Conservation (phyloP, 2,329 filamentous ascomycete genomes). For the Talaromyces atroroseus region DNA sequence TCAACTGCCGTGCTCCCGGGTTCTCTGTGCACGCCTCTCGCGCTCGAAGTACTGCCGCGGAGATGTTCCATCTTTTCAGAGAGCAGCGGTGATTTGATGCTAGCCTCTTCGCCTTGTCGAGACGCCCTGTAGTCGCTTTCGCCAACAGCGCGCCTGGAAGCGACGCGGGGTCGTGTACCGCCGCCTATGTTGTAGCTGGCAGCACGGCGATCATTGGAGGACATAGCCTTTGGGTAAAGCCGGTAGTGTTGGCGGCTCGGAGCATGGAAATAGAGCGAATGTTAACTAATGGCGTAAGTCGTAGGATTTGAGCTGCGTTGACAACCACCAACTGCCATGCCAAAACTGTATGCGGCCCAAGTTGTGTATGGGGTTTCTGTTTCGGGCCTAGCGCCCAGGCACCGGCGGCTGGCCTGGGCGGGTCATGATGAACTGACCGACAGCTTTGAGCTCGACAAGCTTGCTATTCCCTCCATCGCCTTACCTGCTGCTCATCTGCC, state of each 20-base stretch:
- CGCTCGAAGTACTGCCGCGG: constrained; percentile 27
- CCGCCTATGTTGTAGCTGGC: constrained; percentile 30
- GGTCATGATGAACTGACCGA: constrained; percentile 9
- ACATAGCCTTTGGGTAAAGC: constrained; percentile 25
- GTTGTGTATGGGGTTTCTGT: constrained; percentile 13
- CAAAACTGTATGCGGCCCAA: constrained; percentile 10
- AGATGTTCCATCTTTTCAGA: constrained; percentile 25
- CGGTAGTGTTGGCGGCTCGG: neutral
- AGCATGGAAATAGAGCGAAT: neutral
- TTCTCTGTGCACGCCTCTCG: constrained; percentile 31
- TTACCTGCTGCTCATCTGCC: neutral
- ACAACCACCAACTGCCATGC: neutral
- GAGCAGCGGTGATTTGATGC: constrained; percentile 25
- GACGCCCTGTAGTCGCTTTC: constrained; percentile 3
- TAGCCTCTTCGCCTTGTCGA: constrained; percentile 23
- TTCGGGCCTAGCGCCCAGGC: constrained; percentile 7
- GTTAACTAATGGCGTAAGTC: neutral
- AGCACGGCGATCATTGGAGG: constrained; percentile 36
- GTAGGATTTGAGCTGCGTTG: neutral
- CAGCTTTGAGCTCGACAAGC: constrained; percentile 13
- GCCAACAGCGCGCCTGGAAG: constrained; percentile 32
- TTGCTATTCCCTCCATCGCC: neutral
- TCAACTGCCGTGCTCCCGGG: constrained; percentile 30
- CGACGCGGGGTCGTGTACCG: constrained; percentile 34
- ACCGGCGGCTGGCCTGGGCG: constrained; percentile 2